Conservation (phyloP, 371 early-diverging fungal genomes). For the Mortierella sp. region DNA sequence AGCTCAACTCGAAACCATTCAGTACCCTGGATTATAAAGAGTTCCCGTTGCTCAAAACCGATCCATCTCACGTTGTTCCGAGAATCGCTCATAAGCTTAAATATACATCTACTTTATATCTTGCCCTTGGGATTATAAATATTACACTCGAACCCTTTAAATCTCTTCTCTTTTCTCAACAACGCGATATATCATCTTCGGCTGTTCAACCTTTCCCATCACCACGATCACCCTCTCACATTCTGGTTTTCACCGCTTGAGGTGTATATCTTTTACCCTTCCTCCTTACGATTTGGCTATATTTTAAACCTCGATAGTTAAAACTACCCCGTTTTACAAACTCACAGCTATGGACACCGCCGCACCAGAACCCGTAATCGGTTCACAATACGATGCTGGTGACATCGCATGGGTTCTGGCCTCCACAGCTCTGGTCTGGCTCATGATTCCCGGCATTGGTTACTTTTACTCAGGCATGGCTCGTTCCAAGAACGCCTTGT, state of each 20-base stretch:
- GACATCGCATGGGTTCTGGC: slow-evolving; percentile 79
- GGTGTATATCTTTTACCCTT: slow-evolving; percentile 8
- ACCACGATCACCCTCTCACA: neutral
- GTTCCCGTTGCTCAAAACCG: neutral
- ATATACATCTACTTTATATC: neutral
- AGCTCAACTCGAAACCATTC: neutral
- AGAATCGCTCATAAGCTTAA: neutral
- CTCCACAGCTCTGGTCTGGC: slow-evolving; percentile 81
- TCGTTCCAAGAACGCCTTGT: slow-evolving; percentile 71
- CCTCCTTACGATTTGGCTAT: neutral
- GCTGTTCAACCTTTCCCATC: slow-evolving; percentile 5
- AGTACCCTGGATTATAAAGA: neutral
- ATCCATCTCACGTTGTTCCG: neutral
- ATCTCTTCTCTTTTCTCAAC: slow-evolving; percentile 11
- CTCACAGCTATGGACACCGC: slow-evolving; percentile 6
- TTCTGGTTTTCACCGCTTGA: slow-evolving; percentile 6
- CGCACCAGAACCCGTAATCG: slow-evolving; percentile 10
- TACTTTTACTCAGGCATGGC: slow-evolving; percentile 96
- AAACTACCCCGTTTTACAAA: slow-evolving; percentile 16
- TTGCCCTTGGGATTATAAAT: neutral
- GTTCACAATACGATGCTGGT: slow-evolving; percentile 64
- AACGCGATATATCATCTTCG: slow-evolving; percentile 8
- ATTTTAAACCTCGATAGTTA: neutral
- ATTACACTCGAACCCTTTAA: neutral
- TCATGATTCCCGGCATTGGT: slow-evolving; percentile 90